Percentiles rank a stretch among this genome's conserved stretches.
These are phyloP conservation scores for Alternaria atra DNA, from an alignment of 2,329 filamentous ascomycete genomes.

Conservation along the genomic window DNA sequence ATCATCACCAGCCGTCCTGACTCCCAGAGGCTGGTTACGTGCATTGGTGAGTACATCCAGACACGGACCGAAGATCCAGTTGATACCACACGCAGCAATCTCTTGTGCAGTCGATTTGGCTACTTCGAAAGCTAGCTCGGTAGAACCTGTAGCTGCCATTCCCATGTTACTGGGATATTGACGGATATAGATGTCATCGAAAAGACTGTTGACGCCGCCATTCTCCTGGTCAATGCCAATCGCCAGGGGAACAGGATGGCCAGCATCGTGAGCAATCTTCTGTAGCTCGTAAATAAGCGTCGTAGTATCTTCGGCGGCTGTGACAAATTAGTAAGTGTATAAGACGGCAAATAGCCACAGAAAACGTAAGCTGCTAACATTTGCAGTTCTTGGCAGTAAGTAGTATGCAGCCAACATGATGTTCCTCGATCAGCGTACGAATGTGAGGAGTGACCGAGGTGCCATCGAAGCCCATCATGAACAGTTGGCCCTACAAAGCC, in stretches of 20 bases:
- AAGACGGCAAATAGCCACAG: constrained; percentile 14
- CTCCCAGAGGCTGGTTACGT: constrained; percentile 87
- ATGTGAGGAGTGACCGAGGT: constrained; percentile 85
- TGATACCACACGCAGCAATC: constrained; percentile 90
- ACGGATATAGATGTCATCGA: constrained; percentile 93
- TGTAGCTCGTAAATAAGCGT: constrained; percentile 89
- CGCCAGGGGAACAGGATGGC: constrained; percentile 85
- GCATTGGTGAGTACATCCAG: constrained; percentile 94
- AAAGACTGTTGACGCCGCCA: constrained; percentile 95
- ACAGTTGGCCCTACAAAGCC: constrained; percentile 73
- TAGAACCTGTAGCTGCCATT: constrained; percentile 87
- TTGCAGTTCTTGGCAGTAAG: constrained; percentile 86
- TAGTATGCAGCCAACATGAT: constrained; percentile 88
- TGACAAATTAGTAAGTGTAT: constrained; percentile 33
- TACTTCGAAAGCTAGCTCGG: constrained; percentile 85
- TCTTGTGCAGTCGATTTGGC: constrained; percentile 94
- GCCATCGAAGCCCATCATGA: constrained; percentile 88
- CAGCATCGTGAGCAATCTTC: constrained; percentile 87
- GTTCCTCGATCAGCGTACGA: constrained; percentile 78
- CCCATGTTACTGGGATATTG: constrained; percentile 99
- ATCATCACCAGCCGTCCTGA: constrained; percentile 89
- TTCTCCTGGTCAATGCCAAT: constrained; percentile 98
- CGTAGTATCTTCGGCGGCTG: constrained; percentile 91
- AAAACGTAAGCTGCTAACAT: constrained; percentile 62
- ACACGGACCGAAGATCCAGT: constrained; percentile 92